Evolutionary conservation across 2,329 filamentous ascomycete genomes (phyloP).

Genomic region (Didymella keratinophila): DNA sequence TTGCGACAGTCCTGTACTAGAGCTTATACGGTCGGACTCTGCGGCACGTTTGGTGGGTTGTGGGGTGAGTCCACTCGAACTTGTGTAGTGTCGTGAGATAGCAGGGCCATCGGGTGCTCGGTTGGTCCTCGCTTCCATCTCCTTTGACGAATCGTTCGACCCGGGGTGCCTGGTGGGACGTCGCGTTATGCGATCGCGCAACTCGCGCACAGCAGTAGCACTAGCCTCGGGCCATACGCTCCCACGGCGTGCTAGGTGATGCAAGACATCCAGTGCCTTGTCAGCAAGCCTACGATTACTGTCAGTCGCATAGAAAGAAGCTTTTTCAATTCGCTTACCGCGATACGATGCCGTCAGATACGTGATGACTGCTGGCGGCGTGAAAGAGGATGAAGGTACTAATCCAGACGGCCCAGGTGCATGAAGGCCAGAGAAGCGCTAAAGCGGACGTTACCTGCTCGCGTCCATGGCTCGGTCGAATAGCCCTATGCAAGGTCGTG

Average conservation of each 20-base stretch:
- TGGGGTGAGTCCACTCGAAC: slow-evolving; percentile 4
- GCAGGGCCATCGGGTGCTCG: neutral
- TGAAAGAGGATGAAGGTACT: slow-evolving; percentile 62
- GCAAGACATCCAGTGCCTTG: slow-evolving; percentile 34
- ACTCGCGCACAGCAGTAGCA: slow-evolving; percentile 38
- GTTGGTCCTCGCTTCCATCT: neutral
- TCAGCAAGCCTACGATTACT: slow-evolving; percentile 30
- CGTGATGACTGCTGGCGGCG: slow-evolving; percentile 57
- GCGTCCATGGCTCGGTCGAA: slow-evolving; percentile 22
- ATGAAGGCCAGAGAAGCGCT: slow-evolving; percentile 60
- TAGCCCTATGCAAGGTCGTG: slow-evolving; percentile 49
- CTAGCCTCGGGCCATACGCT: slow-evolving; percentile 43
- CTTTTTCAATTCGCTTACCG: slow-evolving; percentile 44
- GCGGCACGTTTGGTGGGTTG: neutral
- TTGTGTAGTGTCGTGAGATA: slow-evolving; percentile 4
- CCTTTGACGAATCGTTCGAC: neutral
- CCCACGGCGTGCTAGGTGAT: slow-evolving; percentile 38
- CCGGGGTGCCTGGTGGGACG: neutral
- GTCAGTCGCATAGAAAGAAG: neutral
- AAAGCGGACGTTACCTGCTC: slow-evolving; percentile 28
- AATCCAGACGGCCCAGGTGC: slow-evolving; percentile 64
- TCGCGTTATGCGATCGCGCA: slow-evolving; percentile 29
- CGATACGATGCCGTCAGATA: slow-evolving; percentile 50
- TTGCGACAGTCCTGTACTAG: slow-evolving; percentile 4
- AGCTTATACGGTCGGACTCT: neutral